Evolutionary conservation across 2,329 filamentous ascomycete genomes (phyloP).

Genomic region (Neodidymelliopsis sp.): DNA sequence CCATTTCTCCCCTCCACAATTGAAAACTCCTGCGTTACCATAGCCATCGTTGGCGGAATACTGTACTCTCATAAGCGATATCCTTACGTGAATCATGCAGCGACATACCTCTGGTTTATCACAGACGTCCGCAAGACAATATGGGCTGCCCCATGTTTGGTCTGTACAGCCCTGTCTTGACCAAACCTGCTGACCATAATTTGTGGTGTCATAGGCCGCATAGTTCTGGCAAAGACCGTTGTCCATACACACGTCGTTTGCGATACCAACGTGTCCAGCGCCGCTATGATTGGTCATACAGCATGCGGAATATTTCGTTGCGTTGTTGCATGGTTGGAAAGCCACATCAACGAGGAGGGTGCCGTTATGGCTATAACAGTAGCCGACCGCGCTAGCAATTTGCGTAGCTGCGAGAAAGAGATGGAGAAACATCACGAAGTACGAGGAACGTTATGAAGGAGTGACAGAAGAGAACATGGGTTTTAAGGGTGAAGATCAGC

Average conservation of each 20-base stretch:
- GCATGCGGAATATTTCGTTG: conserved; percentile 9
- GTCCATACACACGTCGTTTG: conserved; percentile 19
- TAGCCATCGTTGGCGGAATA: no score
- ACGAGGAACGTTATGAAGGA: no score
- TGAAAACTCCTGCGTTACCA: conserved; percentile 15
- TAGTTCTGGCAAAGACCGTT: conserved; percentile 25
- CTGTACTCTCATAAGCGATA: not conserved
- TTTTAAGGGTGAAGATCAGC: no score
- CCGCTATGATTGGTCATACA: conserved; percentile 19
- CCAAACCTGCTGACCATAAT: conserved; percentile 15
- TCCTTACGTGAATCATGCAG: not conserved
- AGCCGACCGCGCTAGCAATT: no score
- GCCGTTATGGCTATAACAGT: conserved; percentile 21
- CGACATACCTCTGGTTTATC: conserved; percentile 5
- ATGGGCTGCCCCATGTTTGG: conserved; percentile 22
- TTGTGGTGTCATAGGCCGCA: conserved; percentile 14
- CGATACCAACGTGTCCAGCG: conserved; percentile 8
- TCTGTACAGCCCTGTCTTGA: conserved; percentile 27
- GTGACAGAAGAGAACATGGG: no score
- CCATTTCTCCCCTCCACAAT: conserved; percentile 10
- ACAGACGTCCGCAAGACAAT: conserved; percentile 20
- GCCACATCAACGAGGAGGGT: conserved; percentile 7
- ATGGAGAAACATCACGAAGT: no score
- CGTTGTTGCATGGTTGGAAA: conserved; percentile 18
- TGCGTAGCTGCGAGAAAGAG: no score